Base-by-base conservation (phyloP, 2,329 filamentous ascomycete species). In the Zasmidium angulare region DNA sequence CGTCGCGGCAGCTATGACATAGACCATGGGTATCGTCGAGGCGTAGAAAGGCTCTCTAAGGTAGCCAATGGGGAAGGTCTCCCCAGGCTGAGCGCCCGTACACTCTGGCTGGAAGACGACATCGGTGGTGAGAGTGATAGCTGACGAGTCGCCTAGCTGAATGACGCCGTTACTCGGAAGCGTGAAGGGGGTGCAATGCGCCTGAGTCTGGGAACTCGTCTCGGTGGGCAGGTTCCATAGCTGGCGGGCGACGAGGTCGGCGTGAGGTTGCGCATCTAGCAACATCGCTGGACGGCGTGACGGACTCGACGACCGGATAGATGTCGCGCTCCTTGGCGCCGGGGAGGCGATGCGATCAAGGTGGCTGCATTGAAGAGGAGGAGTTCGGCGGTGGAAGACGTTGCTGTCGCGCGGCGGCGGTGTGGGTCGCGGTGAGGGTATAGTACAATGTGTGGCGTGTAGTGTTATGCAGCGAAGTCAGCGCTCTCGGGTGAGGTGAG, bases 11-110 rank as follows among this genome's bases (percentile, higher is more conserved):
- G 92, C 92, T 55, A 98, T 89, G 49, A 93, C 93, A 72, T 97
- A 99, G 69, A 90, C 89, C 75, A 96, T 92, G 14, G 95, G 93
- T 48, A 95, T 93, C 20, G 91, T 92, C 40, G 93, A 96, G 56
- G 93, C 89, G 76, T 96, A 96, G 76, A 99, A 99, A 9, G 92
- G 92, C 69, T 96, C 91, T 63, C 85, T 83, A 56, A 90, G 85
- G 74, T 92, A 86, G 61, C 87, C 84, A 63, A 87, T 76, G 61
- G 80, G 79, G 46, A 80, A 78, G 64, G 78, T 69, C 64, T 79
- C 75, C 49, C 74, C 72, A 58, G 77, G 74, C 59, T 78, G 71
- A 12, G 55, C 58, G 19, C 78, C 75, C 24, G 78, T 78, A 72
- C 86, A 88, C 55, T 78, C 74, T 10, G 85, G 84, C 31, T 80